Evolutionary conservation across 257 asterid genomes (phyloP), one percentile per base, ranked within the genome.

Genomic region (Misopates orontium): DNA sequence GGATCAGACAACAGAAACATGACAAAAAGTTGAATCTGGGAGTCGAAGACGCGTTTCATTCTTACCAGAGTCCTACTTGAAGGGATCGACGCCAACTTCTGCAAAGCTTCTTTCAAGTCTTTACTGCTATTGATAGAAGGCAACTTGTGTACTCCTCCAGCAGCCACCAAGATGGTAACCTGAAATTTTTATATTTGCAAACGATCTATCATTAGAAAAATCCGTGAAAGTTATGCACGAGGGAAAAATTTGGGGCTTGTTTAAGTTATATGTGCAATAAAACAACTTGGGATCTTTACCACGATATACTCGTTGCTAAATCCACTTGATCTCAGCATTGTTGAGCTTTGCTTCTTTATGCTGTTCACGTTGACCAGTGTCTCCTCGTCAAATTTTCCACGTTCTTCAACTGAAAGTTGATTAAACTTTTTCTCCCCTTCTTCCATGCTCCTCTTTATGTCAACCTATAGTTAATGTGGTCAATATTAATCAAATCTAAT

Each of bases 361-460:
- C 71, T 90, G 83, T 90, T 88, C 68, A 90, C 88, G 55, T 93
- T 93, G 55, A 93, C 95, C 24, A 93, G 93, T 28, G 99, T 90
- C 83, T 93, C 97, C 85, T 93, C 99, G 17, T 90, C 99, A 83
- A 93, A 93, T 80, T 93, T 90, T 10, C 95, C 96, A 53, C 97
- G 97, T 70, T 93, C 99, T 79, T 93, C 99, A 25, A 90, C 84
- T 9, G 96, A 93, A 57, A 93, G 87, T 67, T 84, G 81, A 73
- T 93, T 90, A 66, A 90, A 93, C 75, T 80, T 80, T 56, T 81
- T 84, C 68, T 93, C 99, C 40, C 95, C 97, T 73, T 69, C 92
- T 32, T 88, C 96, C 79, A 80, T 73, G 88, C 82, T 80, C 74
- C 56, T 79, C 71, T 86, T 90, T 16, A 87, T 68, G 70, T 93